Evolutionary conservation across 805 yeast genomes (phyloP).

Genomic region (Teunomyces lycoperdinae): DNA sequence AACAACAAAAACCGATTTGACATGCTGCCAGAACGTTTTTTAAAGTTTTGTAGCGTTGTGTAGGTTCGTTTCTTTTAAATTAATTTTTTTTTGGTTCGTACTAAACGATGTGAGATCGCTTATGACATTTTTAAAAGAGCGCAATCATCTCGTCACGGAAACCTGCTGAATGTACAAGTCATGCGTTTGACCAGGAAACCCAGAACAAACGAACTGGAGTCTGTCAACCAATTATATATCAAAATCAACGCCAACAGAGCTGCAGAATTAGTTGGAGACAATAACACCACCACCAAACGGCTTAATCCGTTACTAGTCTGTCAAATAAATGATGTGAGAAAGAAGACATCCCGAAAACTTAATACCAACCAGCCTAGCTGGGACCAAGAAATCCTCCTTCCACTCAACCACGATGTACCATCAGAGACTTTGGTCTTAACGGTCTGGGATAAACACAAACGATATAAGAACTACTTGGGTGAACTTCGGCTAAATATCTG

Average conservation of each 20-base stretch:
- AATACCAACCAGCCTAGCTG: slow-evolving; percentile 39
- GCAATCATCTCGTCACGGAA: background rate
- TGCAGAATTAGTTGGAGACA: slow-evolving; percentile 31
- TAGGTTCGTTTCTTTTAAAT: too few relatives aligned
- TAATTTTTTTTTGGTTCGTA: background rate
- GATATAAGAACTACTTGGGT: slow-evolving; percentile 39
- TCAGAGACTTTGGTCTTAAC: slow-evolving; percentile 30
- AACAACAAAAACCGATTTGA: too few relatives aligned
- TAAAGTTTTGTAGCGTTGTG: too few relatives aligned
- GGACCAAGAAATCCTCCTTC: slow-evolving; percentile 34
- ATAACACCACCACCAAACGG: slow-evolving; percentile 12
- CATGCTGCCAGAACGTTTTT: background rate
- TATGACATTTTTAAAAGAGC: background rate
- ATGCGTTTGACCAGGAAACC: slow-evolving; percentile 2
- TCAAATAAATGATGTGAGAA: slow-evolving; percentile 27
- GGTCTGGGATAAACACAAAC: slow-evolving; percentile 40
- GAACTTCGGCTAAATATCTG: slow-evolving; percentile 31
- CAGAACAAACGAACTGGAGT: background rate
- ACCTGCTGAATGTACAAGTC: background rate
- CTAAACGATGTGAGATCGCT: background rate
- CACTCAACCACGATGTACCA: slow-evolving; percentile 26
- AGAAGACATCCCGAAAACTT: slow-evolving; percentile 28
- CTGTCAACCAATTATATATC: slow-evolving; percentile 17
- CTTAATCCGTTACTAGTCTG: slow-evolving; percentile 39
- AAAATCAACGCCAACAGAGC: slow-evolving; percentile 38